Conservation (phyloP, 306 rosid genomes). For the Coriaria nepalensis region DNA sequence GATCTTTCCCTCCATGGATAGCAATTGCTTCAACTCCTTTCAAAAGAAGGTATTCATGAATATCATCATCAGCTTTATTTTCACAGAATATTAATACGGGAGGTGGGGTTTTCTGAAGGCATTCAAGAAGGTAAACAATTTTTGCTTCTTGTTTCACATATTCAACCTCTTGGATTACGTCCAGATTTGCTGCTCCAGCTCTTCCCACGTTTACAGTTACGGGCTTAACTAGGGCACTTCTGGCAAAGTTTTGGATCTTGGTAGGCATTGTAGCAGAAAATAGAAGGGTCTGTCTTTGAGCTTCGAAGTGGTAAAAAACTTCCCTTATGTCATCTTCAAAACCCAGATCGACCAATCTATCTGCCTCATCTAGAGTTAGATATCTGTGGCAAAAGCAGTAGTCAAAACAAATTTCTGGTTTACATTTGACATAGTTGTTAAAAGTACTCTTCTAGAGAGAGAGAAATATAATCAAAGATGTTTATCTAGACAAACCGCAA, state of each 20-base stretch:
- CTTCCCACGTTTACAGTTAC: conserved; percentile 77
- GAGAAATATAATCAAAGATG: too few relatives aligned
- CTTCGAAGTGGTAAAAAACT: conserved; percentile 88
- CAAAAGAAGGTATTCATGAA: conserved; percentile 82
- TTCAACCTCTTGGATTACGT: conserved; percentile 88
- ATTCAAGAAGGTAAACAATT: conserved; percentile 78
- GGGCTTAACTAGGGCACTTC: conserved; percentile 75
- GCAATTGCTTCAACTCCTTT: conserved; percentile 98
- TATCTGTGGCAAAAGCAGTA: conserved; percentile 24
- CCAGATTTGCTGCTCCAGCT: conserved; percentile 91
- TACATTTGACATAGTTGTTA: too few relatives aligned
- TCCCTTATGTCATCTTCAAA: conserved; percentile 84
- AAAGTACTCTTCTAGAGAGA: too few relatives aligned
- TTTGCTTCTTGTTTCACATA: conserved; percentile 92
- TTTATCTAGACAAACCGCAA: too few relatives aligned
- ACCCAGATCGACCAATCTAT: conserved; percentile 85
- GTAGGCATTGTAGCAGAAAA: conserved; percentile 96
- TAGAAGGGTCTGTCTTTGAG: conserved; percentile 77
- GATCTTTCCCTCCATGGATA: conserved; percentile 93
- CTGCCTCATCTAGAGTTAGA: conserved; percentile 85
- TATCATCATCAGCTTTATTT: conserved; percentile 90
- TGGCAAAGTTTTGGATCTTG: conserved; percentile 79
- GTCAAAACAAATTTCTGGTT: conserved; percentile 3
- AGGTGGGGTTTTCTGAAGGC: conserved; percentile 83
- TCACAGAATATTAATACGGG: conserved; percentile 82